Percentiles rank a stretch among this genome's conserved stretches.
These are phyloP conservation scores for Haberlea rhodopensis DNA, from an alignment of 257 asterid genomes.

Conservation along the genomic window DNA sequence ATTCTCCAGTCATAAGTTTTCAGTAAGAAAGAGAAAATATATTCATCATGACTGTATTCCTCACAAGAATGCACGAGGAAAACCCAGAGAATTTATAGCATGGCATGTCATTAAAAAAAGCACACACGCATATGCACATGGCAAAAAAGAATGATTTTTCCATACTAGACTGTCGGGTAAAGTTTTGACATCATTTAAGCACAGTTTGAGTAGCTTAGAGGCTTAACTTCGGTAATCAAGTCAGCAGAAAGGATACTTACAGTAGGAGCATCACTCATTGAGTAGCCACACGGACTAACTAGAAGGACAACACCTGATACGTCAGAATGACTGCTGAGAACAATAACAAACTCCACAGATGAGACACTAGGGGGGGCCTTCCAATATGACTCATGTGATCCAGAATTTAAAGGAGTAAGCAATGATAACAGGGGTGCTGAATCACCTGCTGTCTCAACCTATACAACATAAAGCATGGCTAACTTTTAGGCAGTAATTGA, in stretches of 20 bases:
- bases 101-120: neutral
- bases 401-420: slow-evolving; percentile 72
- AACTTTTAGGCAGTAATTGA: slow-evolving; percentile 24
- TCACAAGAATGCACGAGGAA: neutral
- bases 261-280: slow-evolving; percentile 77
- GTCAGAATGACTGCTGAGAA: slow-evolving; percentile 73
- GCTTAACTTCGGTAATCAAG: slow-evolving; percentile 16
- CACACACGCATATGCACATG: neutral
- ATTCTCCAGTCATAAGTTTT: neutral
- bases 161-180: slow-evolving; percentile 19
- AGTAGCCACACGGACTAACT: slow-evolving; percentile 93
- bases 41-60: neutral
- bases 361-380: slow-evolving; percentile 77
- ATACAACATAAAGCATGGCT: slow-evolving; percentile 28
- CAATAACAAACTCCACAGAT: slow-evolving; percentile 77
- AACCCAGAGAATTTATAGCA: slow-evolving; percentile 2
- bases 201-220: neutral
- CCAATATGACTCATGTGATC: slow-evolving; percentile 75
- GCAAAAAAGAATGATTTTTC: neutral
- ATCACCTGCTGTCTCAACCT: slow-evolving; percentile 90
- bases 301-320: slow-evolving; percentile 84
- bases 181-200: neutral
- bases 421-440: slow-evolving; percentile 80
- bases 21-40: neutral
- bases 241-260: slow-evolving; percentile 54